These are phyloP conservation scores for Trametopsis cervina DNA, from an alignment of 768 basidiomycete genomes.

Conservation along the genomic window DNA sequence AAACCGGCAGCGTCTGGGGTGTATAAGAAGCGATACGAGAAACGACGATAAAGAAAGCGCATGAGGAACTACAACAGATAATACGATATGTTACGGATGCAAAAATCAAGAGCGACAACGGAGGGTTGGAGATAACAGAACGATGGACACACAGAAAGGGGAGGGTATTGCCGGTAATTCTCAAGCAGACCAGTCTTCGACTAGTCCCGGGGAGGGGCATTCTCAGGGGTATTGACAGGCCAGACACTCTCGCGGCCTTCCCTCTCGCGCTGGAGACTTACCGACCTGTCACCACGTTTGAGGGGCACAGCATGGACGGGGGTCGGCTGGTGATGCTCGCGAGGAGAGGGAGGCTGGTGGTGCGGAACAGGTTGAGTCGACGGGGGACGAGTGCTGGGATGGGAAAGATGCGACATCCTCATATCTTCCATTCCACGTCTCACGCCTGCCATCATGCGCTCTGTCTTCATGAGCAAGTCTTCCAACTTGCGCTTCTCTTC, in stretches of 20 bases:
- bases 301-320: constrained; percentile 20
- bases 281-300: constrained; percentile 17
- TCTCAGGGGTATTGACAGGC: constrained; percentile 22
- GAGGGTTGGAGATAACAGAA: no score
- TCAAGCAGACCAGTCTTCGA: no score
- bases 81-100: background rate
- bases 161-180: no score
- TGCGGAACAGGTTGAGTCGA: constrained; percentile 4
- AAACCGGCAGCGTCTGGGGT: background rate
- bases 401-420: constrained; percentile 29
- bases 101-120: no score
- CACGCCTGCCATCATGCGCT: constrained; percentile 63
- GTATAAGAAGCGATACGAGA: background rate
- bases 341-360: constrained; percentile 5
- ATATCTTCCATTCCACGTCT: constrained; percentile 75
- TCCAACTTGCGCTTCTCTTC: constrained; percentile 60
- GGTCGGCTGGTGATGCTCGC: constrained; percentile 2
- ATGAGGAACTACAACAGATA: background rate
- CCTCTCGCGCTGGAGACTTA: constrained; percentile 12
- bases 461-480: constrained; percentile 72
- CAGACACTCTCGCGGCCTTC: constrained; percentile 24
- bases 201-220: constrained; percentile 8
- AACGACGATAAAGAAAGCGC: background rate
- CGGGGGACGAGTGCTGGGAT: constrained; percentile 1
- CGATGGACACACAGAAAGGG: no score